Base-by-base conservation (phyloP, 495 filamentous ascomycete genomes). In the Poronia punctata region DNA sequence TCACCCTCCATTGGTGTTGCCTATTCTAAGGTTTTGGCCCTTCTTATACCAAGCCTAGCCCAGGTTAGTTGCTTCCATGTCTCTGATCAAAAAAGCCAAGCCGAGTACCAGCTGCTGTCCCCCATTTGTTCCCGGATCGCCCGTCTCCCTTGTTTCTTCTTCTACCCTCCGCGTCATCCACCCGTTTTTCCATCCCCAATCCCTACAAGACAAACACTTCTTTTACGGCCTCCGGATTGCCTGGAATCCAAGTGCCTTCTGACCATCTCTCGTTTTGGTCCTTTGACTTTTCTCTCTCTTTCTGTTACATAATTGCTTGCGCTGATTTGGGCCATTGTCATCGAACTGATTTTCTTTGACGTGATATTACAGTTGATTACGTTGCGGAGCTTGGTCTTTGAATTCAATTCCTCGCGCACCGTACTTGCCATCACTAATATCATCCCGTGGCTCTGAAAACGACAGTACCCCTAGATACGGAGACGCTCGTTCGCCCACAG, bases 221-320 rank as follows among this genome's bases (percentile, higher is more conserved):
- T 26, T 42, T 42, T 16, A 42, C 22, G 16, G 30, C 20, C 25
- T 7, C 14, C 20, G 8, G 8, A 19, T 10, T 33, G 15, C 5
- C 4, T 19, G 9, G 12, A 19, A 3, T 19, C 12, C 28, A 5
- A 5, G 25, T 7, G 15, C 38, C 30, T 11, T n/a, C 23, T n/a
- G 32, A 21, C 40, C 40, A 43, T 43, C 40, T 29, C 40, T 43
- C 40, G 32, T 43, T 43, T 33, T 29, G 24, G 31, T 34, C 22
- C 24, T 35, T 36, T 31, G 12, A 1, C n/a, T n/a, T n/a, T n/a
- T 28, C 17, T 9, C 11, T 25, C 26, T 29, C 11, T 5, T n/a
- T 29, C 14, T 32, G 5, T 12, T 17, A 17, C 29, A 32, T 35
- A n/a, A n/a, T n/a, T n/a, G 3, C 32, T 5, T 10, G 3, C 32